Percentiles rank a stretch among this genome's conserved stretches.
phyloP scores from a whole-genome alignment of 768 basidiomycete species.

The Tylopilus felleus region DNA sequence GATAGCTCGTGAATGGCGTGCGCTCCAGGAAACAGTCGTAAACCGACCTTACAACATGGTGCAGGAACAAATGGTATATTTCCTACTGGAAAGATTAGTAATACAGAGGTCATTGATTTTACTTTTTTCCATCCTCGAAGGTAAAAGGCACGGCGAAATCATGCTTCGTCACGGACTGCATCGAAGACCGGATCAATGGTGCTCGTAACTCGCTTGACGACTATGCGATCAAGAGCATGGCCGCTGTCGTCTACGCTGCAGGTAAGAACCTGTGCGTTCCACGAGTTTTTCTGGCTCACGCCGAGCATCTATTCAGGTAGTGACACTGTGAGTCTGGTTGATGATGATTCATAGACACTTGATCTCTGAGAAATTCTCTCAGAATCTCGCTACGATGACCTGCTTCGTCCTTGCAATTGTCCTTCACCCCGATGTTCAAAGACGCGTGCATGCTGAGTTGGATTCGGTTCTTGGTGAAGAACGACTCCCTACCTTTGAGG shows the following conservation, averaged over 20 bases:
- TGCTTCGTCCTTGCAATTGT: slow-evolving; percentile 1
- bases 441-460: neutral
- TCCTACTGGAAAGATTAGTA: no score
- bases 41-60: slow-evolving; percentile 2
- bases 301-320: neutral
- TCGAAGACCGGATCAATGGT: slow-evolving; percentile 1
- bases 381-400: slow-evolving; percentile 5
- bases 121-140: no score
- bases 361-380: neutral
- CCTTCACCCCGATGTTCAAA: neutral
- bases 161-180: slow-evolving; percentile 3
- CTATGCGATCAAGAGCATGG: slow-evolving; percentile 5
- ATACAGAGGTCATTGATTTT: no score
- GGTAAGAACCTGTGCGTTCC: neutral
- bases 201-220: neutral
- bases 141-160: neutral
- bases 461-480: neutral
- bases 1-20: slow-evolving; percentile 5
- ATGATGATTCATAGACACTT: no score
- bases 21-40: slow-evolving; percentile 2
- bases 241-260: slow-evolving; percentile 4
- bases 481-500: slow-evolving; percentile 4
- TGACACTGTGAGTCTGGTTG: neutral
- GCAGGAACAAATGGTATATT: neutral
- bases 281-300: neutral